phyloP scores from a whole-genome alignment of 768 basidiomycete species.

The Strobilomyces confusus region DNA sequence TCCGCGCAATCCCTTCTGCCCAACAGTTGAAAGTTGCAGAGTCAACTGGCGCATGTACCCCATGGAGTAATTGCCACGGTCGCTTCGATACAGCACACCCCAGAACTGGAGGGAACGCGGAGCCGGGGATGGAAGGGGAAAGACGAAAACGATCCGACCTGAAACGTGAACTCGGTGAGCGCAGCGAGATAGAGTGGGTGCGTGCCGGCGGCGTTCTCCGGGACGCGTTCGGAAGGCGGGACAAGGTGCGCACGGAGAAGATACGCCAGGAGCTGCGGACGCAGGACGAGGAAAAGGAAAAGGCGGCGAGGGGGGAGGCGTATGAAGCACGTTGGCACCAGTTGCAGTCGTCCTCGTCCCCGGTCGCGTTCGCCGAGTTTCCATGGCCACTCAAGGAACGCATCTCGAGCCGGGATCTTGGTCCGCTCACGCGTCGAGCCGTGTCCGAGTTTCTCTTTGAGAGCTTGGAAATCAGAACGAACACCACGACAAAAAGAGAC shows the following conservation, averaged over 20 bases:
- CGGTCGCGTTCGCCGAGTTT: conserved; percentile 46
- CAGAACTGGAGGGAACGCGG: background rate
- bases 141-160: conserved; percentile 20
- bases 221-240: conserved; percentile 45
- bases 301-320: conserved; percentile 43
- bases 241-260: conserved; percentile 45
- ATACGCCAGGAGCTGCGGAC: conserved; percentile 46
- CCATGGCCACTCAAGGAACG: conserved; percentile 54
- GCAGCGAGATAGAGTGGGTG: conserved; percentile 58
- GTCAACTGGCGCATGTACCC: background rate
- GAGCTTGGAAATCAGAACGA: conserved; percentile 39
- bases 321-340: conserved; percentile 53
- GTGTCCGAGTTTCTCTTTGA: conserved; percentile 52
- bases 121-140: conserved; percentile 11
- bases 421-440: conserved; percentile 35
- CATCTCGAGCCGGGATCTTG: conserved; percentile 18
- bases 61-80: background rate
- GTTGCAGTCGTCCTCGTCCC: conserved; percentile 29
- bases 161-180: conserved; percentile 42
- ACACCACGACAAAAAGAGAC: conserved; percentile 43
- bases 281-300: conserved; percentile 39
- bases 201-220: conserved; percentile 53
- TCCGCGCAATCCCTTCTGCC: background rate
- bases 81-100: background rate
- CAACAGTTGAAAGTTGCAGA: background rate